Evolutionary conservation across 2,329 filamentous ascomycete species (phyloP).

Genomic region (Colletotrichum tanaceti): DNA sequence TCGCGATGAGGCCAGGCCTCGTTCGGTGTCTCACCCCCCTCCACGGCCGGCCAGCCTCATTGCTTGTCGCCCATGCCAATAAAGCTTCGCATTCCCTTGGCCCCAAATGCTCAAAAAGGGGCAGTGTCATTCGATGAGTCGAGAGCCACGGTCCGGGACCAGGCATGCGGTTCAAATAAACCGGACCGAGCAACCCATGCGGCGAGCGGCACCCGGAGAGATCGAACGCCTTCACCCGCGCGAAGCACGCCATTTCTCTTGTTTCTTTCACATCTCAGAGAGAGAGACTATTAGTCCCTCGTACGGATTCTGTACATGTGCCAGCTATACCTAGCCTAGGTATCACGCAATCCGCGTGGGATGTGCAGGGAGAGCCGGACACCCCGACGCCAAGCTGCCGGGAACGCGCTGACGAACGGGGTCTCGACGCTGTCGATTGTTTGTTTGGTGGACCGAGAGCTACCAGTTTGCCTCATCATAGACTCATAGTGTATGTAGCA

Average conservation of each 20-base stretch:
- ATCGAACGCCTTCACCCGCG: slow-evolving; percentile 31
- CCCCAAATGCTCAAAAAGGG: neutral
- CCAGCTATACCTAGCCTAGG: no score
- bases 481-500: no score
- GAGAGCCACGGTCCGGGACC: neutral
- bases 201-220: slow-evolving; percentile 25
- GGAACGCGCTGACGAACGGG: neutral
- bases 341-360: neutral
- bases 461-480: neutral
- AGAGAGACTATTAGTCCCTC: neutral
- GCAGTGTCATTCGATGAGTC: neutral
- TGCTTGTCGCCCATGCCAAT: slow-evolving; percentile 21
- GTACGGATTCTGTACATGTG: no score
- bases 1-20: neutral
- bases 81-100: slow-evolving; percentile 38
- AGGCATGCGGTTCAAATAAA: slow-evolving; percentile 26
- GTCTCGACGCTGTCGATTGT: slow-evolving; percentile 1
- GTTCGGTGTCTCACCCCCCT: neutral
- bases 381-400: slow-evolving; percentile 16
- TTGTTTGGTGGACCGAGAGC: slow-evolving; percentile 8
- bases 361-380: slow-evolving; percentile 2
- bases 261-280: neutral
- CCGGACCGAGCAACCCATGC: slow-evolving; percentile 12
- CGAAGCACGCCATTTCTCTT: slow-evolving; percentile 26
- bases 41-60: slow-evolving; percentile 28